Evolutionary conservation across 805 yeast species (phyloP).

Genomic region (Yamadazyma insecticola): DNA sequence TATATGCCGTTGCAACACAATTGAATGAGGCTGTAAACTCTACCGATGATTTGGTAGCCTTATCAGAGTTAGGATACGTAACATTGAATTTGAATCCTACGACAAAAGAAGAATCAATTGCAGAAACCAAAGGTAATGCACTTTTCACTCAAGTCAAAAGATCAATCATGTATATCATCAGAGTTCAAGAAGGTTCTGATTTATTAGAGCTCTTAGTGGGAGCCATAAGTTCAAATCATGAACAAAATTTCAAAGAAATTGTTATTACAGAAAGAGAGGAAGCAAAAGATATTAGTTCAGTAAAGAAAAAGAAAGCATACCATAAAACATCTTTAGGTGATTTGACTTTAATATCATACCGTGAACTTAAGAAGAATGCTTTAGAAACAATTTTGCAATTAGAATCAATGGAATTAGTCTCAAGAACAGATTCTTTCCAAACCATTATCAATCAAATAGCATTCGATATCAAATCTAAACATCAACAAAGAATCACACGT

Average conservation of each 20-base stretch:
- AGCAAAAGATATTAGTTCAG: slow-evolving; percentile 7
- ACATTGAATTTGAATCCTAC: slow-evolving; percentile 56
- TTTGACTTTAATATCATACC: slow-evolving; percentile 49
- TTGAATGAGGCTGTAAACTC: slow-evolving; percentile 33
- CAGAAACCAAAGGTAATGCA: slow-evolving; percentile 54
- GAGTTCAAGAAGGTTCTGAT: slow-evolving; percentile 70
- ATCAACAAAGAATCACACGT: slow-evolving; percentile 38
- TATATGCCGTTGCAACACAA: slow-evolving; percentile 41
- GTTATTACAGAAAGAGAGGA: slow-evolving; percentile 41
- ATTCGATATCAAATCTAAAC: slow-evolving; percentile 58
- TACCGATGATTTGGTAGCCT: slow-evolving; percentile 38
- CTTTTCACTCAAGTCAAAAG: slow-evolving; percentile 75
- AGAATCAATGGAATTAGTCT: slow-evolving; percentile 60
- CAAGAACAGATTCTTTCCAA: slow-evolving; percentile 71
- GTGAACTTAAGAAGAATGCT: slow-evolving; percentile 72
- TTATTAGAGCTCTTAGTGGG: slow-evolving; percentile 65
- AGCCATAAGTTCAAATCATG: slow-evolving; percentile 67
- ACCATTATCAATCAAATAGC: slow-evolving; percentile 79
- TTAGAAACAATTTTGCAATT: slow-evolving; percentile 72
- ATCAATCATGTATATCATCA: slow-evolving; percentile 73
- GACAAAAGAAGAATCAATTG: slow-evolving; percentile 40
- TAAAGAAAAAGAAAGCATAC: slow-evolving; percentile 39
- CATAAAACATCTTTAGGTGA: slow-evolving; percentile 47
- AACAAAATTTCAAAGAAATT: slow-evolving; percentile 54
- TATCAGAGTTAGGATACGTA: slow-evolving; percentile 49